A percentile compares a stretch with the other conserved stretches of the same genome.
phyloP scores from a whole-genome alignment of 345 rosid genomes.

The Acer saccharum region DNA sequence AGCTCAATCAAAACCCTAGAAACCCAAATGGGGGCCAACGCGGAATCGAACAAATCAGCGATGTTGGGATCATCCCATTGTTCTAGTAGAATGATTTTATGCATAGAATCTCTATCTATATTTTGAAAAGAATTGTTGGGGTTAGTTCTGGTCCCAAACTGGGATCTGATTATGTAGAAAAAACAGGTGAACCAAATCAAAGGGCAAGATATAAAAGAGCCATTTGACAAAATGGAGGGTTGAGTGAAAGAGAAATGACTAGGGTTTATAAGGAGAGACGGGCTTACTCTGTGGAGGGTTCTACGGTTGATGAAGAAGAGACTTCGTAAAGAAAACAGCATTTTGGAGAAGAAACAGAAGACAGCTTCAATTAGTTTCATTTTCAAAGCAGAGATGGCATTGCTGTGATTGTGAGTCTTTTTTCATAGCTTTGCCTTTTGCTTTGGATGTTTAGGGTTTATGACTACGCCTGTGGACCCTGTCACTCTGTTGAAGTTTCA shows the following conservation, averaged over 20 bases:
- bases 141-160: constrained; percentile 37
- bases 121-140: constrained; percentile 19
- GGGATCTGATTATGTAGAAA: constrained; percentile 44
- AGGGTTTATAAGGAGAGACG: constrained; percentile 27
- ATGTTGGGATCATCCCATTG: constrained; percentile 50
- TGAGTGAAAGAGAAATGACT: constrained; percentile 18
- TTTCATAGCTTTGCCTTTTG: not conserved
- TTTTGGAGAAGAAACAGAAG: constrained; percentile 29
- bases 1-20: constrained; percentile 53
- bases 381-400: constrained; percentile 32
- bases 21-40: constrained; percentile 51
- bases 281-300: constrained; percentile 45
- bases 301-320: constrained; percentile 44
- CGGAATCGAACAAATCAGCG: constrained; percentile 29
- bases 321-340: constrained; percentile 54
- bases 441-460: constrained; percentile 3
- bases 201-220: constrained; percentile 32
- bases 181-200: constrained; percentile 51
- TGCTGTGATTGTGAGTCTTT: not conserved
- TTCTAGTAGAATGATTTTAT: constrained; percentile 39
- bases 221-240: constrained; percentile 14
- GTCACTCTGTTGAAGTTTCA: too few relatives aligned
- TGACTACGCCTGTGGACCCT: not conserved
- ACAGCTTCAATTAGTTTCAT: constrained; percentile 35
- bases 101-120: constrained; percentile 39